phyloP scores from a whole-genome alignment of 495 filamentous ascomycete species.

The Neurospora sp. region DNA sequence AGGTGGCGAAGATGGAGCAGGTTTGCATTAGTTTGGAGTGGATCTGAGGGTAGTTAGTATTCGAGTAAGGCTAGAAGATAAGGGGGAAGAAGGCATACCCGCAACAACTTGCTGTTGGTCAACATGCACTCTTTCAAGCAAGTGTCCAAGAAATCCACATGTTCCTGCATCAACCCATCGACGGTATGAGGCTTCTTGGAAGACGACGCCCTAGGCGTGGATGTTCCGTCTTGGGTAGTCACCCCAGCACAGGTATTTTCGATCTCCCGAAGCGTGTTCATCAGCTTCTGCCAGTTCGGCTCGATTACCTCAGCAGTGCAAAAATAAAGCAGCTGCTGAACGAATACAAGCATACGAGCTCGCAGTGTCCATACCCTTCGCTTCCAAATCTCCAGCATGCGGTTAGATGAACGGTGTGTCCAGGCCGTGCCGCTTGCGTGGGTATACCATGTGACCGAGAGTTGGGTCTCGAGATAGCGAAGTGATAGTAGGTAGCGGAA shows the following conservation, averaged over 20 bases:
- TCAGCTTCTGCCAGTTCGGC: conserved; percentile 89
- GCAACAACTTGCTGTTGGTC: conserved; percentile 84
- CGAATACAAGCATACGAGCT: conserved; percentile 90
- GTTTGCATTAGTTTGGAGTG: conserved; percentile 91
- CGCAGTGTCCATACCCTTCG: conserved; percentile 83
- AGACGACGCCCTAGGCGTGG: conserved; percentile 11
- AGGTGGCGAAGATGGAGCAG: conserved; percentile 84
- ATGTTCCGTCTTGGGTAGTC: conserved; percentile 12
- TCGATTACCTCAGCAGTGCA: conserved; percentile 96
- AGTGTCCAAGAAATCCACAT: conserved; percentile 95
- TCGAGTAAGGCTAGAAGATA: not conserved
- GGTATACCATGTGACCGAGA: conserved; percentile 79
- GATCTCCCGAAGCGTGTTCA: conserved; percentile 65
- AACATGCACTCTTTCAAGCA: conserved; percentile 99
- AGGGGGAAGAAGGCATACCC: conserved; percentile 44
- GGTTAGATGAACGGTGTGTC: conserved; percentile 67
- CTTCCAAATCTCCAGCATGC: conserved; percentile 82
- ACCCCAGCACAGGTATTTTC: conserved; percentile 42
- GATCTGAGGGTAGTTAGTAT: conserved; percentile 46
- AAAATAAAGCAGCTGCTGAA: conserved; percentile 93
- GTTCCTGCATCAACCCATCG: conserved; percentile 97
- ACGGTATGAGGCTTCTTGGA: conserved; percentile 53
- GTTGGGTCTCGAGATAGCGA: conserved; percentile 75
- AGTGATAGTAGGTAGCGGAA: conserved; percentile 87
- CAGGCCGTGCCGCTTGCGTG: conserved; percentile 78